Conservation (phyloP, 495 filamentous ascomycete genomes). For the Jackrogersella multiformis region DNA sequence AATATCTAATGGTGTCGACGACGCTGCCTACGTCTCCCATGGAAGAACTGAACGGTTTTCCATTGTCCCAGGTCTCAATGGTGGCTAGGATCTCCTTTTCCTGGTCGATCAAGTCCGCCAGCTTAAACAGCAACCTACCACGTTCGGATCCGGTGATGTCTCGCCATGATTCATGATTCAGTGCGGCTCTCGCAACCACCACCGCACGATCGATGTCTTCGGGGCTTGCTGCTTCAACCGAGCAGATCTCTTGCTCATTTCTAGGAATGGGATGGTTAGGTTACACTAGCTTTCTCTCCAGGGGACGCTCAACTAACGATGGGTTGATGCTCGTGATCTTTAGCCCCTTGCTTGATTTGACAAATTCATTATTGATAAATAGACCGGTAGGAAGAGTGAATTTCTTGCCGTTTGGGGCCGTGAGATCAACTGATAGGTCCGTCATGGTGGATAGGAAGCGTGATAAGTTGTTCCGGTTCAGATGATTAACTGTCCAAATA, state of each 20-base stretch:
- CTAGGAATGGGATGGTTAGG: conserved; percentile 53
- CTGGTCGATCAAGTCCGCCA: conserved; percentile 78
- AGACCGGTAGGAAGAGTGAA: conserved; percentile 84
- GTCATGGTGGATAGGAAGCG: conserved; percentile 40
- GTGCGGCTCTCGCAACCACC: conserved; percentile 81
- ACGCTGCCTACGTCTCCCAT: conserved; percentile 78
- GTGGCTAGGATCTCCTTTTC: conserved; percentile 82
- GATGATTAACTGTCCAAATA: conserved; percentile 3
- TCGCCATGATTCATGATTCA: conserved; percentile 86
- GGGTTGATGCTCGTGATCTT: conserved; percentile 86
- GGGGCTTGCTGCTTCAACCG: conserved; percentile 82
- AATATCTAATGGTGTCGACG: conserved; percentile 78
- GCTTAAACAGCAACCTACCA: conserved; percentile 77
- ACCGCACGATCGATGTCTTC: conserved; percentile 90
- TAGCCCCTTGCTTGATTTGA: conserved; percentile 77
- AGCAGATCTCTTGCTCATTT: conserved; percentile 82
- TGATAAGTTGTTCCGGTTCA: conserved; percentile 12
- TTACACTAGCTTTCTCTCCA: background rate
- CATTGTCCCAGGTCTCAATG: conserved; percentile 97
- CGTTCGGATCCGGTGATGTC: conserved; percentile 77
- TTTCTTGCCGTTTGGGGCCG: conserved; percentile 88
- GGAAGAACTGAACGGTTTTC: conserved; percentile 82
- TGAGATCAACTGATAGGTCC: conserved; percentile 71
- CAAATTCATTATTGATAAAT: conserved; percentile 98
- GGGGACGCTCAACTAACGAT: conserved; percentile 63